phyloP scores from a whole-genome alignment of 2,329 filamentous ascomycete species.

The Colletotrichum sp. region DNA sequence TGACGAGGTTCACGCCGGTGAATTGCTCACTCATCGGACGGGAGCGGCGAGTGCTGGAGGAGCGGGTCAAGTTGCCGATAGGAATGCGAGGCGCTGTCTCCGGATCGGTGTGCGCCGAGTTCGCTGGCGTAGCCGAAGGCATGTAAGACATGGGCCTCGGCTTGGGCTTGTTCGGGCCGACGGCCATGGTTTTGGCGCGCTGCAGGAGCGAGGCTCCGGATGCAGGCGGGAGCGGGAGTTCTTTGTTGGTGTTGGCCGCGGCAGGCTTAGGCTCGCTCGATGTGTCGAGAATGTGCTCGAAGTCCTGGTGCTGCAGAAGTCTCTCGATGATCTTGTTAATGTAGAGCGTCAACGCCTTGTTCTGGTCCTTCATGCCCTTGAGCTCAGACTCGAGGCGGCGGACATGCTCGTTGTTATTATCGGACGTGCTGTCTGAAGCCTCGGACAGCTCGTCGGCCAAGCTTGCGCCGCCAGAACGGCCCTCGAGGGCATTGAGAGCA shows the following conservation, averaged over 20 bases:
- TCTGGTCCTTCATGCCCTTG: constrained; percentile 85
- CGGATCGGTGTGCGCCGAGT: constrained; percentile 64
- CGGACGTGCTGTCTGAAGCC: constrained; percentile 55
- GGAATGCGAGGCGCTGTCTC: constrained; percentile 80
- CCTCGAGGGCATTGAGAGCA: constrained; percentile 68
- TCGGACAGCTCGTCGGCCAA: constrained; percentile 90
- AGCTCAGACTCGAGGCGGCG: constrained; percentile 80
- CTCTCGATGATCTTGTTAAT: constrained; percentile 99
- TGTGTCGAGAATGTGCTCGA: constrained; percentile 89
- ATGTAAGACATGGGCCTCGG: constrained; percentile 64
- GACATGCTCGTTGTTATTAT: constrained; percentile 60
- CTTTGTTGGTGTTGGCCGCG: constrained; percentile 72
- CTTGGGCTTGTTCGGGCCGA: constrained; percentile 49
- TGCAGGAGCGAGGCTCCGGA: constrained; percentile 57
- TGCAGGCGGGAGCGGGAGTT: constrained; percentile 77
- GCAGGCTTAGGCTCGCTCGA: constrained; percentile 51
- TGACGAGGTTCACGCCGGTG: constrained; percentile 72
- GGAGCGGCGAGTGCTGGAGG: constrained; percentile 56
- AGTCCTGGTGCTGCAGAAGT: constrained; percentile 91
- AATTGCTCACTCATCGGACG: constrained; percentile 70
- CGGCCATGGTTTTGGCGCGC: constrained; percentile 66
- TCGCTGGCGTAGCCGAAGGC: constrained; percentile 37
- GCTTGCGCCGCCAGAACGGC: constrained; percentile 55
- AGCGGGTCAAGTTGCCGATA: constrained; percentile 62
- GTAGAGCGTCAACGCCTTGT: constrained; percentile 96